Base-by-base conservation (phyloP, 2,329 filamentous ascomycete species). In the Colletotrichum sp. region DNA sequence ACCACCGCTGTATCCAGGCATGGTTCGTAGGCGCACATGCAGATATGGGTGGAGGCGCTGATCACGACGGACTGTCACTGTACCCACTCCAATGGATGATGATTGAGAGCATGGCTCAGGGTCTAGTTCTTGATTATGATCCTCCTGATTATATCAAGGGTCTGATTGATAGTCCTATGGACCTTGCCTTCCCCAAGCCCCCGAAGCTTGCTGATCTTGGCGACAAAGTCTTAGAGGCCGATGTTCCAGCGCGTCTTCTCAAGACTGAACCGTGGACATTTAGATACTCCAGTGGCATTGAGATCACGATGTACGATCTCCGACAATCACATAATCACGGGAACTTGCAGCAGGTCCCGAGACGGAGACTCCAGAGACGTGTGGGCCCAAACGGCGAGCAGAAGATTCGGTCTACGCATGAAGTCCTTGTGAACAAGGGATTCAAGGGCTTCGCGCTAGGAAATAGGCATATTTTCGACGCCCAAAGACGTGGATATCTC, bases 51-150 rank as follows among this genome's bases (percentile, higher is more conserved):
- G 85, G 85, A 4, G 81, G 82, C 2, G 77, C 82, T 5, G 78
- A 77, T 30, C 80, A 84, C 6, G 84, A 85, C 68, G 85, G 85
- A 4, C 77, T 86, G 7, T 83, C 84, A 6, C 78, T 87, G 5
- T 87, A 86, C 76, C 84, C 85, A 6, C 75, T 86, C 2, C 85
- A 87, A 75, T 87, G 85, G 85, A 86, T 87, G 79, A 73, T 86
- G 34, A 75, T 84, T 13, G 85, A 86, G 76, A 81, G 80, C 65
- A 78, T 80, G 28, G 76, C 78, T 24, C 78, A 80, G 13, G 83
- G 84, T 2, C 78, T 86, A 3, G 72, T 80, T 36, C 75, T 85
- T 6, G 79, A 80, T 30, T 57, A 72, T 18, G 48, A 75, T 9
- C 68, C 71, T 1, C 39, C 62, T 3, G 34, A 71, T 34, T 39